Base-by-base conservation (phyloP, 192 early-diverging fungal genomes). In the Entrophospora sp. region DNA sequence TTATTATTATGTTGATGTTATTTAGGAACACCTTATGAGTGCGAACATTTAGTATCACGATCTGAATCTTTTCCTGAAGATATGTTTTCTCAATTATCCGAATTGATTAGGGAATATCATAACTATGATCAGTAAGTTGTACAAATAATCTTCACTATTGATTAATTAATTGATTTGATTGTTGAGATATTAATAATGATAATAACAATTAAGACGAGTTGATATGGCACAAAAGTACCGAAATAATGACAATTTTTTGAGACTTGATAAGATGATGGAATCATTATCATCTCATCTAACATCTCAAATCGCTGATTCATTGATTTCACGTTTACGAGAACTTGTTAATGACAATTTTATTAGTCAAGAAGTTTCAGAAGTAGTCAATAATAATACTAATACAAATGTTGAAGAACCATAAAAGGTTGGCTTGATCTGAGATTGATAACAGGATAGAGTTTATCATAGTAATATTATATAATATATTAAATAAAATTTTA, bases 261-360 rank as follows among this genome's bases (percentile, higher is more conserved):
- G 42, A 14, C 60, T 62, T 42, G 60, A 62, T 24, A 62, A 62
- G 35, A 28, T 62, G 38, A 25, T 62, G 16, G 40, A 62, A 44
- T 62, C 60, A 13, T 45, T 62, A 20, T 44, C 60, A 18, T 62
- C 60, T 22, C 60, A 62, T 42, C 27, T 62, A 62, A 30, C 31
- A 12, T 16, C 42, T 12, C 13, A 43, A 16, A 18, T 3, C 18
- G 42, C 13, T 3, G 13, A 43, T 1, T 43, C 42, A 43, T n/a
- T n/a, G n/a, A n/a, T n/a, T n/a, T n/a, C n/a, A n/a, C n/a, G n/a
- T n/a, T n/a, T n/a, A n/a, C n/a, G n/a, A n/a, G n/a, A n/a, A n/a
- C n/a, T n/a, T n/a, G n/a, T n/a, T n/a, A n/a, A n/a, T n/a, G n/a
- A n/a, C n/a, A n/a, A n/a, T n/a, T n/a, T n/a, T n/a, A n/a, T n/a